phyloP scores from a whole-genome alignment of 495 filamentous ascomycete species.

The Aspergillus leporis region DNA sequence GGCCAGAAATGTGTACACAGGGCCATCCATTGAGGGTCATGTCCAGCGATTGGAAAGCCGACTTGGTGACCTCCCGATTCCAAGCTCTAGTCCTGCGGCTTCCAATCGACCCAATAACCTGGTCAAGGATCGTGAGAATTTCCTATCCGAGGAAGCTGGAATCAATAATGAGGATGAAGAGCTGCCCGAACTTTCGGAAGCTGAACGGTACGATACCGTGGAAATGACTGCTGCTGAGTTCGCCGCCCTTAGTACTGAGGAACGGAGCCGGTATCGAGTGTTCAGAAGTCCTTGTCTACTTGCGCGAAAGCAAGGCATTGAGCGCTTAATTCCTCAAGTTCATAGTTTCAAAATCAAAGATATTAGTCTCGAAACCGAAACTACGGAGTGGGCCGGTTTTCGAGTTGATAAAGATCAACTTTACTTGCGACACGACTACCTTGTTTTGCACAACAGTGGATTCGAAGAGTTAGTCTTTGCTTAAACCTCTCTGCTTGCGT shows the following conservation, averaged over 20 bases:
- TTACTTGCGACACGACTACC: slow-evolving; percentile 48
- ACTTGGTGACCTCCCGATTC: no score
- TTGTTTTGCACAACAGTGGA: slow-evolving; percentile 52
- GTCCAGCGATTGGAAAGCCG: no score
- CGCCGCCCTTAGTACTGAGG: slow-evolving; percentile 31
- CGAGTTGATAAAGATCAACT: slow-evolving; percentile 51
- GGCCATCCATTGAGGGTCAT: slow-evolving; percentile 1
- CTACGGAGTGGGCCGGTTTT: slow-evolving; percentile 45
- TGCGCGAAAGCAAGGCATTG: slow-evolving; percentile 13
- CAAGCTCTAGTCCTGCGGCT: no score
- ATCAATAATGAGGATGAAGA: slow-evolving; percentile 5
- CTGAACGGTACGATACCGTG: slow-evolving; percentile 33
- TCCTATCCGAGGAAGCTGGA: neutral
- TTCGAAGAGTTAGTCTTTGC: slow-evolving; percentile 58
- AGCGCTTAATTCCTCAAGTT: slow-evolving; percentile 17
- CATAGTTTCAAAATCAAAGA: slow-evolving; percentile 39
- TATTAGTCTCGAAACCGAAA: slow-evolving; percentile 38
- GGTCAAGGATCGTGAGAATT: no score
- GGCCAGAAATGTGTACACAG: slow-evolving; percentile 9
- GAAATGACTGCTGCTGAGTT: slow-evolving; percentile 46
- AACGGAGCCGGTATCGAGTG: slow-evolving; percentile 28
- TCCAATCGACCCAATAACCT: no score
- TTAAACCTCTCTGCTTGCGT: no score
- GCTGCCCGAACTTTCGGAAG: slow-evolving; percentile 11
- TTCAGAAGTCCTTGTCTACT: slow-evolving; percentile 27